Evolutionary conservation across 495 filamentous ascomycete species (phyloP), one percentile per base, ranked within the genome.

Genomic region (Rhizodiscina lignyota): DNA sequence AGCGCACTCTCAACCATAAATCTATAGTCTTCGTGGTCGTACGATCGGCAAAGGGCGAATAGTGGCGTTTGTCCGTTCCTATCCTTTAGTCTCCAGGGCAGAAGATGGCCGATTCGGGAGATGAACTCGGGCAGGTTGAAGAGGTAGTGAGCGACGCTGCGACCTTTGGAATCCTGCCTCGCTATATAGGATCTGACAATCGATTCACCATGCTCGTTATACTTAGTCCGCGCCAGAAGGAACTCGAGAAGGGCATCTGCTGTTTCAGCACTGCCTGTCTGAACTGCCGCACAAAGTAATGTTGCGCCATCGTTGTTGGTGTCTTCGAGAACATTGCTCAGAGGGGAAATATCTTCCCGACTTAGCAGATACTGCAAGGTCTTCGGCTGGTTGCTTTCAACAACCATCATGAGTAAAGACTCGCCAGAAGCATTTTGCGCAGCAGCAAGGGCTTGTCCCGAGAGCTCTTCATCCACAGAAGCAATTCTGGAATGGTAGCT

Each of bases 41-140:
- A 99, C 0, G 83, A 94, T 38, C 91, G 70, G 53, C 83, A 94
- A 3, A 96, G 61, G 5, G 91, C 91, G 50, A 94, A 94, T 10
- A 99, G 59, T 4, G 91, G 91, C 4, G 91, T 99, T 53, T 94
- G 87, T 0, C 89, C 91, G 54, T 94, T 93, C 46, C 81, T 92
- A 52, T 99, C 91, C 42, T 78, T 84, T 46, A 82, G 68, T 32
- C 72, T 68, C 91, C 91, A 99, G 5, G 87, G 83, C 31, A 96
- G 56, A 47, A 86, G 52, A 18, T 65, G 62, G 11, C 83, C 83
- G 30, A 96, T 70, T 30, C 68, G 63, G 18, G 59, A 58, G 48
- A 96, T 82, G 21, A 96, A 61, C 17, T 71, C 67, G 2, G 87
- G 89, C 3, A 81, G 75, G 51, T 87, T 83, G 59, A 96, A 99